Percentiles rank a stretch among this genome's conserved stretches.
Conservation (phyloP, 1,139 yeast genomes). For the Meyerozyma carpophila region DNA sequence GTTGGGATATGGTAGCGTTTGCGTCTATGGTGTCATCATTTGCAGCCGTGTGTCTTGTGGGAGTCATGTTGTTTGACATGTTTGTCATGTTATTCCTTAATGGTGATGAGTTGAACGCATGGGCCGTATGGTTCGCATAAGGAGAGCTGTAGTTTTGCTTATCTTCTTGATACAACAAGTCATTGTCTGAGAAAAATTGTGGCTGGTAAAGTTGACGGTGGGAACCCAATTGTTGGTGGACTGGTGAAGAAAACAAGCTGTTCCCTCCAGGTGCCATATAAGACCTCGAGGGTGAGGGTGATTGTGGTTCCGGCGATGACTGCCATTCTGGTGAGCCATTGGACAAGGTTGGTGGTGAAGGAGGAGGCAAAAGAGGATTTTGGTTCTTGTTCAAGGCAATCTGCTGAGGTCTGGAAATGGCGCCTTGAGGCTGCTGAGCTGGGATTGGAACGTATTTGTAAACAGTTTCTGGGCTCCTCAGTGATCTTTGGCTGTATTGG, state of each 20-base stretch:
- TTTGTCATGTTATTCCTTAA: conserved; percentile 15
- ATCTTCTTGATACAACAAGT: neutral
- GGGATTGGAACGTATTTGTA: conserved; percentile 39
- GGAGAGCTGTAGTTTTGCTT: neutral
- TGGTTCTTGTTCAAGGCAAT: conserved; percentile 3
- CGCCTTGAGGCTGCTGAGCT: conserved; percentile 28
- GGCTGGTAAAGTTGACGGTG: conserved; percentile 1
- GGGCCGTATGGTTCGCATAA: neutral
- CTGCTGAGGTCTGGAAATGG: conserved; percentile 3
- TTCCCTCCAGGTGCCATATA: conserved; percentile 3
- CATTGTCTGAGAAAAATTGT: conserved; percentile 1
- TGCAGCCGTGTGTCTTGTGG: conserved; percentile 18
- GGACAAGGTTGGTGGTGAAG: conserved; percentile 37
- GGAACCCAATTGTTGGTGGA: conserved; percentile 8
- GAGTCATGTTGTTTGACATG: conserved; percentile 13
- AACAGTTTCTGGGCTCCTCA: conserved; percentile 3
- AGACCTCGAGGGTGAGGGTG: conserved; percentile 15
- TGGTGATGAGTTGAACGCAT: conserved; percentile 29
- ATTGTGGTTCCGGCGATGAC: conserved; percentile 39
- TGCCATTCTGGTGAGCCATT: conserved; percentile 35
- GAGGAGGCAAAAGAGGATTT: conserved; percentile 34
- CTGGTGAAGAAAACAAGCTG: conserved; percentile 25
- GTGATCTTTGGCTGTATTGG: neutral
- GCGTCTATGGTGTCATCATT: conserved; percentile 35
- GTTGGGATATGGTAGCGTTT: conserved; percentile 36